Percentiles rank a stretch among this genome's conserved stretches.
phyloP scores from a whole-genome alignment of 1,284 basidiomycete genomes.

The Meripilus lineatus region DNA sequence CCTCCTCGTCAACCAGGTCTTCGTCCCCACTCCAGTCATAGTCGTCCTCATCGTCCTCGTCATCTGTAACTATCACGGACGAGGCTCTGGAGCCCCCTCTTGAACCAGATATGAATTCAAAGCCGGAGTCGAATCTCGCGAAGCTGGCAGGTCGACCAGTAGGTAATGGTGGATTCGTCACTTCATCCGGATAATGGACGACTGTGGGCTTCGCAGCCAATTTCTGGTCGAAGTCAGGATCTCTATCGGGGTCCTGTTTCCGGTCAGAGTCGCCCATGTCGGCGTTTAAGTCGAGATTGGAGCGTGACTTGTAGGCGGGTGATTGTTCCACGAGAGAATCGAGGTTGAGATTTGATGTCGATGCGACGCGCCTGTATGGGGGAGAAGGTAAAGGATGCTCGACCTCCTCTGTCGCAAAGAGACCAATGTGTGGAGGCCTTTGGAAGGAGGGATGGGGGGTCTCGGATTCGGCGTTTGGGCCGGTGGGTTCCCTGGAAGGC shows the following conservation, averaged over 20 bases:
- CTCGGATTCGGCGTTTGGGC: neutral
- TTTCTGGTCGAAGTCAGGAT: conserved; percentile 9
- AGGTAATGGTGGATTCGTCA: conserved; percentile 22
- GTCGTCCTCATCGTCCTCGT: conserved; percentile 46
- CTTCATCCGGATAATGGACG: conserved; percentile 52
- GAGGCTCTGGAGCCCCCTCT: conserved; percentile 32
- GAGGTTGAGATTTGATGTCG: conserved; percentile 23
- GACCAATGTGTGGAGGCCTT: conserved; percentile 14
- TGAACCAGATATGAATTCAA: conserved; percentile 18
- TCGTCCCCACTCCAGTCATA: conserved; percentile 76
- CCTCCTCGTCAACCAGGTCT: conserved; percentile 63
- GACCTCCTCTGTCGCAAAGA: conserved; percentile 25
- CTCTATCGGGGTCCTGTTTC: conserved; percentile 12
- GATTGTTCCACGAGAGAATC: conserved; percentile 21
- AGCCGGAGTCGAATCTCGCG: conserved; percentile 19
- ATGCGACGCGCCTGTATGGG: conserved; percentile 25
- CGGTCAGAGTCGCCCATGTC: conserved; percentile 16
- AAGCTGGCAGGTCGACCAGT: conserved; percentile 8
- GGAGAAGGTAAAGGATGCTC: conserved; percentile 26
- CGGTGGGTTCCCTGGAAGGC: neutral
- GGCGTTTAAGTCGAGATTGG: conserved; percentile 18
- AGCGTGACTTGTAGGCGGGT: conserved; percentile 23
- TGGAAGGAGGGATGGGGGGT: neutral
- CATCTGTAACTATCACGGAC: conserved; percentile 52
- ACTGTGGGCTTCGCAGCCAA: conserved; percentile 34